Conservation (phyloP, 139 green algal genomes). For the Micromonas pusilla region DNA sequence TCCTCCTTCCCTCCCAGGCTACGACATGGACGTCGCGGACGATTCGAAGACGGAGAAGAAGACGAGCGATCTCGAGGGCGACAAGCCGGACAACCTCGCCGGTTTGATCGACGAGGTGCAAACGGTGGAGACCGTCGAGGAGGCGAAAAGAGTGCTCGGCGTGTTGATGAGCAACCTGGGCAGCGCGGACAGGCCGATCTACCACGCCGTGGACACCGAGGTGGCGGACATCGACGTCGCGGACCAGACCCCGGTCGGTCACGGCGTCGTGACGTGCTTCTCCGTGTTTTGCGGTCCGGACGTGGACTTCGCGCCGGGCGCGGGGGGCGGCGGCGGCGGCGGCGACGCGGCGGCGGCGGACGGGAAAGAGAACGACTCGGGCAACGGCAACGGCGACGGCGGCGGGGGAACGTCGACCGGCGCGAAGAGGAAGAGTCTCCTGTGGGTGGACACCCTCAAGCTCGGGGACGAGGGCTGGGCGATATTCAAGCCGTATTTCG, state of each 20-base stretch:
- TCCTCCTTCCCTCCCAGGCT: background rate
- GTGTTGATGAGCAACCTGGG: slow-evolving; percentile 3
- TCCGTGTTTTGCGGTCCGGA: slow-evolving; percentile 30
- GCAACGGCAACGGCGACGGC: background rate
- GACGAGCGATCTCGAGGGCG: background rate
- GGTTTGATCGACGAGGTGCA: slow-evolving; percentile 17
- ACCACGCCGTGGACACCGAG: slow-evolving; percentile 32
- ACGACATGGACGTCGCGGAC: background rate
- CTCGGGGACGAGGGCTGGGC: slow-evolving; percentile 51
- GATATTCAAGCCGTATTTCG: slow-evolving; percentile 76
- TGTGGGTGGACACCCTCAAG: slow-evolving; percentile 78
- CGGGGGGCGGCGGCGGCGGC: background rate
- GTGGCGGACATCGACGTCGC: slow-evolving; percentile 74
- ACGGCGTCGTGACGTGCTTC: slow-evolving; percentile 51
- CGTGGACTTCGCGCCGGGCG: slow-evolving; percentile 19
- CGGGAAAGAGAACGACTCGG: background rate
- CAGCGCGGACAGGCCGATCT: background rate
- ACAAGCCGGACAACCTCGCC: background rate
- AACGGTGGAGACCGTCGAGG: slow-evolving; percentile 11
- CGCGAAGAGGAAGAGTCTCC: slow-evolving; percentile 27
- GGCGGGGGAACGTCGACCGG: background rate
- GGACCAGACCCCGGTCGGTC: slow-evolving; percentile 75
- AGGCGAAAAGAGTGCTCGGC: slow-evolving; percentile 1
- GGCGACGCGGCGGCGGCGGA: background rate
- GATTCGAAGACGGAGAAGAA: background rate